Percentiles rank a stretch among this genome's conserved stretches.
Conservation (phyloP, 2,329 filamentous ascomycete genomes). For the Blastomyces silverae region DNA sequence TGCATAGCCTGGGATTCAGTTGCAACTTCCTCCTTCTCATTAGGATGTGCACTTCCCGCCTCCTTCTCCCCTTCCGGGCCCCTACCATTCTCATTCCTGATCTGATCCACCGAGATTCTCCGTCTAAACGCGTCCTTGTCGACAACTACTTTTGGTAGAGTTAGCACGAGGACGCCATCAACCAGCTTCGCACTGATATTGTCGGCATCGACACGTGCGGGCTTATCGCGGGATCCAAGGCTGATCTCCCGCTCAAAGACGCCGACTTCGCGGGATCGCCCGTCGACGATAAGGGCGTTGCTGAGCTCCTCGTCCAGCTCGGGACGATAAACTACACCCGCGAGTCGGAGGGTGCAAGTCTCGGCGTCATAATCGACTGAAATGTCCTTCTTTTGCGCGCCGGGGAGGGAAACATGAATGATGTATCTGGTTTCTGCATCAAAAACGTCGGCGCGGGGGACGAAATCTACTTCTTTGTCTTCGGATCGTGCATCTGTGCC, state of each 20-base stretch:
- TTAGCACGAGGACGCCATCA: constrained; percentile 68
- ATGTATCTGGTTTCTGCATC: constrained; percentile 59
- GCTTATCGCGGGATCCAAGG: constrained; percentile 47
- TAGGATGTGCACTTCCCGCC: constrained; percentile 22
- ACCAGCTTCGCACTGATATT: constrained; percentile 68
- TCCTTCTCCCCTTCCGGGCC: constrained; percentile 3
- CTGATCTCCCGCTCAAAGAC: constrained; percentile 65
- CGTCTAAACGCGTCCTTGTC: constrained; percentile 32
- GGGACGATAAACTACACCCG: constrained; percentile 66
- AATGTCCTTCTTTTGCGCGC: constrained; percentile 71
- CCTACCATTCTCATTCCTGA: constrained; percentile 43
- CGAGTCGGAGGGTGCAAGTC: constrained; percentile 57
- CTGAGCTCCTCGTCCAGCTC: constrained; percentile 63
- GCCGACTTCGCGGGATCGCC: constrained; percentile 68
- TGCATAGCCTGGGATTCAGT: constrained; percentile 22
- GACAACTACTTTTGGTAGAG: constrained; percentile 65
- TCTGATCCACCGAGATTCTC: constrained; percentile 46
- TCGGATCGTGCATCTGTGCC: constrained; percentile 11
- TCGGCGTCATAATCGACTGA: constrained; percentile 70
- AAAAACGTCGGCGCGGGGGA: constrained; percentile 57
- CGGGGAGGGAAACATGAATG: constrained; percentile 66
- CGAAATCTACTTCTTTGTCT: constrained; percentile 32
- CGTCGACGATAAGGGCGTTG: constrained; percentile 55
- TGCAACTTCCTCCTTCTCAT: constrained; percentile 17
- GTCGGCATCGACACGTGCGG: constrained; percentile 59